phyloP scores from a whole-genome alignment of 192 early-diverging fungal genomes.

The Neocallimastix lanati region DNA sequence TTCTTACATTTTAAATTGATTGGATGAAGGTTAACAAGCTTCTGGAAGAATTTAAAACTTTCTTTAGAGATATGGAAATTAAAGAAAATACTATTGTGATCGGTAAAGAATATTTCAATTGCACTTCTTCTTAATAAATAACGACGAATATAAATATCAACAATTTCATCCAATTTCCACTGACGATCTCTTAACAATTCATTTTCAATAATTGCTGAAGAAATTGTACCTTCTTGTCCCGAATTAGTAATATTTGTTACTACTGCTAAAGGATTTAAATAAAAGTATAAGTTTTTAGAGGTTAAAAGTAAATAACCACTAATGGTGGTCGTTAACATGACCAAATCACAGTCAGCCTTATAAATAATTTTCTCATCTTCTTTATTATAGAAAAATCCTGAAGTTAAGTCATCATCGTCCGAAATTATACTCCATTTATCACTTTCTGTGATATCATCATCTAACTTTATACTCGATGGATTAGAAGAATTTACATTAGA shows the following conservation, averaged over 20 bases:
- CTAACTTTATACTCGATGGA: neutral
- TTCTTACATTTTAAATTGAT: slow-evolving; percentile 8
- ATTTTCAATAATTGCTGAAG: neutral
- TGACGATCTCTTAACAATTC: neutral
- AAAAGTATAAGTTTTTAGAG: neutral
- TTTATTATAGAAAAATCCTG: neutral
- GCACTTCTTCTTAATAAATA: slow-evolving; percentile 11
- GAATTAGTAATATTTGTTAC: neutral
- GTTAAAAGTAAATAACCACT: neutral
- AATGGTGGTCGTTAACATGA: neutral
- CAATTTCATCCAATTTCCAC: neutral
- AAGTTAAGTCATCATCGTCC: neutral
- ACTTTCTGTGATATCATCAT: neutral
- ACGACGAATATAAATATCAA: neutral
- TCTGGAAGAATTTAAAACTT: slow-evolving; percentile 43
- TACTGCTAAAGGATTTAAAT: neutral
- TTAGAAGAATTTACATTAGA: neutral
- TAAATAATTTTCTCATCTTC: neutral
- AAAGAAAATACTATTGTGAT: slow-evolving; percentile 53
- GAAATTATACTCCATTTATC: neutral
- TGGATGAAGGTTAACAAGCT: slow-evolving; percentile 23
- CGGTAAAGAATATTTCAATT: slow-evolving; percentile 60
- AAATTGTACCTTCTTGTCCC: neutral
- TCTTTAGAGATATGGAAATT: slow-evolving; percentile 34
- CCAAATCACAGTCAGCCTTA: neutral